Percentiles rank a stretch among this genome's conserved stretches.
These are phyloP conservation scores for Mucor piriformis DNA, from an alignment of 371 early-diverging fungal genomes.

Conservation along the genomic window DNA sequence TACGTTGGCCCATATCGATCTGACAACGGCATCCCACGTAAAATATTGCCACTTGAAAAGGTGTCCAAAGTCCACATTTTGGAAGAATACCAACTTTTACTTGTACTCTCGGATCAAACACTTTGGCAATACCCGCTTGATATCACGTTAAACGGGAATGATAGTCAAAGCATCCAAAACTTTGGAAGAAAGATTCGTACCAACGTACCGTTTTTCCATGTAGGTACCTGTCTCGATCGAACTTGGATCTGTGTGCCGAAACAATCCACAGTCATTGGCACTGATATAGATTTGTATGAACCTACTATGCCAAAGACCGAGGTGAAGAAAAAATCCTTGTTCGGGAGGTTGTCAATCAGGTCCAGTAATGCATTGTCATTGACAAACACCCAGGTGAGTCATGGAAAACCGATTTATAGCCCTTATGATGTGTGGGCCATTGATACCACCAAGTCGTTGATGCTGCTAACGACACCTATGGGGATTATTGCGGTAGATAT, in stretches of 20 bases:
- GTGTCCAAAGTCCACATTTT: constrained; percentile 45
- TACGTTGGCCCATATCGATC: constrained; percentile 35
- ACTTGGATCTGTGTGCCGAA: constrained; percentile 42
- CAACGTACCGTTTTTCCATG: constrained; percentile 44
- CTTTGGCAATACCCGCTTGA: constrained; percentile 47
- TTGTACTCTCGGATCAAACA: constrained; percentile 38
- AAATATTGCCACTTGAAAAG: constrained; percentile 32
- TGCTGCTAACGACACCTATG: constrained; percentile 37
- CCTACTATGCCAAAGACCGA: constrained; percentile 28
- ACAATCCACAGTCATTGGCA: constrained; percentile 17
- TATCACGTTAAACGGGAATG: constrained; percentile 34
- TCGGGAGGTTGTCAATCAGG: constrained; percentile 8
- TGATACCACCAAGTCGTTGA: constrained; percentile 34
- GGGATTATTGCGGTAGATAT: constrained; percentile 43
- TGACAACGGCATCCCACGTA: constrained; percentile 27
- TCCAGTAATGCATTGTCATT: constrained; percentile 3
- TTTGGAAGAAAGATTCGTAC: constrained; percentile 32
- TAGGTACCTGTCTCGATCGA: constrained; percentile 32
- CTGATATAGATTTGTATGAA: constrained; percentile 38
- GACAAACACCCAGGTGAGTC: constrained; percentile 23
- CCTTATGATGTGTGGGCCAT: constrained; percentile 50
- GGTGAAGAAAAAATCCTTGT: constrained; percentile 18
- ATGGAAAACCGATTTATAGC: constrained; percentile 21
- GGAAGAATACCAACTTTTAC: constrained; percentile 39
- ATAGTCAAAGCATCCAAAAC: constrained; percentile 10